Evolutionary conservation across 495 filamentous ascomycete genomes (phyloP), one percentile per base, ranked within the genome.

Genomic region (Extremus antarcticus): DNA sequence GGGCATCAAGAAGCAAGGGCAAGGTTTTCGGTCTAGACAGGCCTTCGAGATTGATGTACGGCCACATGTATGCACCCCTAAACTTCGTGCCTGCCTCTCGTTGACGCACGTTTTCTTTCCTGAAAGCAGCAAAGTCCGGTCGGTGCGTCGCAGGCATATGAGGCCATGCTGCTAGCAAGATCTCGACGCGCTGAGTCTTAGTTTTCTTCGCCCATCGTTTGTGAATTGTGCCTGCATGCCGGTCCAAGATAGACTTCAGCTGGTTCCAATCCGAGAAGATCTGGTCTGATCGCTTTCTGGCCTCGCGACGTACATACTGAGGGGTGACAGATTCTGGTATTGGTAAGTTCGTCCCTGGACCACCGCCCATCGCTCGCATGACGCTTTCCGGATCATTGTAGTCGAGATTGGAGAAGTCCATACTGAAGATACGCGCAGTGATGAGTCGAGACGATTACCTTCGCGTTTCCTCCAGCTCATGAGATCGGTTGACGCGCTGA

Each of bases 21-120:
- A 83, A 51, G 0, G 64, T 52, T 43, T 68, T 73, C 0, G 70
- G 65, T 19, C 71, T 66, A 11, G 49, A 48, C 3, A 83, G 63
- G 61, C 82, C 78, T 53, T 82, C 78, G 25, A 75, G 68, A 55
- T 84, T 85, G 63, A 82, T 75, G 49, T 73, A 69, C 0, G 80
- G 81, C 69, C 73, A 78, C 32, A 78, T 51, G 35, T 67, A 80
- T 4, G 62, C 57, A 1, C 73, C 67, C 25, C 56, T 48, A 39
- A 29, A 63, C 2, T 40, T 60, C 25, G 41, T 29, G 35, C 43
- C 2, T 22, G 21, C 29, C 29, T 71, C 63, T 11, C 61, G 66
- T n/a, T 45, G 16, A 3, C 19, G 4, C n/a, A 8, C 19, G n/a
- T 21, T 21, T 45, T 45, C 41, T 7, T 21, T n/a, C 19, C 41